These are phyloP conservation scores for Salix exigua DNA, from an alignment of 345 rosid species.

Conservation along the genomic window DNA sequence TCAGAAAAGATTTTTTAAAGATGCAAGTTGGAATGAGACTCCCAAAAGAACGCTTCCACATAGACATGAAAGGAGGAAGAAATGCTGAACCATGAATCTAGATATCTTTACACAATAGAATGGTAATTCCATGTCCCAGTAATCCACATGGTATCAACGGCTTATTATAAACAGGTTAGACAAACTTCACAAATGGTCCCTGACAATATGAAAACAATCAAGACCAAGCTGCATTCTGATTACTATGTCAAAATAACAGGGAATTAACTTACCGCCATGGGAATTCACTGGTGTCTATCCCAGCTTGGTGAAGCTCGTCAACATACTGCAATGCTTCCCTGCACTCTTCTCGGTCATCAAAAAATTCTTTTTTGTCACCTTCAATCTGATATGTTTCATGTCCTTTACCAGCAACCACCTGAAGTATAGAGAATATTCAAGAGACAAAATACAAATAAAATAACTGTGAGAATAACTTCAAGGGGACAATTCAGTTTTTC, in stretches of 20 bases:
- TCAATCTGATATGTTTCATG: conserved; percentile 76
- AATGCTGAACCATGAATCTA: neutral
- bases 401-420: conserved; percentile 95
- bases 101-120: neutral
- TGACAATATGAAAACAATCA: neutral
- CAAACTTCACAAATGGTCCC: neutral
- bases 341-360: conserved; percentile 87
- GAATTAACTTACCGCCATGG: conserved; percentile 82
- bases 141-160: neutral
- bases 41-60: neutral
- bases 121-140: neutral
- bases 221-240: neutral
- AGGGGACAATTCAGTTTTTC: neutral
- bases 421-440: conserved; percentile 21
- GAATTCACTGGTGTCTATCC: conserved; percentile 95
- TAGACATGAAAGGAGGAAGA: neutral
- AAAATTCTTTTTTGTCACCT: conserved; percentile 82
- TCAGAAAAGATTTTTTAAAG: neutral
- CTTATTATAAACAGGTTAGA: neutral
- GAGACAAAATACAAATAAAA: neutral
- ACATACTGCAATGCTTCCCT: conserved; percentile 90
- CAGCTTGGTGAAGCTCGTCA: conserved; percentile 94
- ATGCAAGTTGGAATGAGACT: neutral
- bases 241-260: neutral
- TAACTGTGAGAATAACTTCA: neutral